Evolutionary conservation across 2,329 filamentous ascomycete species (phyloP), one percentile per base, ranked within the genome.

Genomic region (Aplosporella prunicola): DNA sequence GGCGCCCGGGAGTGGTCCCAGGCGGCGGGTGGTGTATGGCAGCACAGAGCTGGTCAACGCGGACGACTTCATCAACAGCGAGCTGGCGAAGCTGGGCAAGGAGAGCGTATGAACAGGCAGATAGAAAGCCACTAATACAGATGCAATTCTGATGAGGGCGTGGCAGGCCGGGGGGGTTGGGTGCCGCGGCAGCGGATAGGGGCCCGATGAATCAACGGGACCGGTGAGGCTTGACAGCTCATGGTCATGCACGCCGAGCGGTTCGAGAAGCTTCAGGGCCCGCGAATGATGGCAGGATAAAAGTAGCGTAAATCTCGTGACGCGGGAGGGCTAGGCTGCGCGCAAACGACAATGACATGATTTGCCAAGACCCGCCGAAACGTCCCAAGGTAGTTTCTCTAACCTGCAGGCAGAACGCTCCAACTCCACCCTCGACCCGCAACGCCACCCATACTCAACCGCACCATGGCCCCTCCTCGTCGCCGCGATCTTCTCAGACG

Each of bases 11-110:
- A 63, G 63, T 8, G 72, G 76, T 7, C 71, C 76, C 15, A 81
- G 76, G 58, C 82, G 84, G 61, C 73, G 87, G 46, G 82, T 98
- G 8, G 83, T 96, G 1, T 98, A 98, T 60, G 91, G 91, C 13
- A 93, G 87, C 54, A 98, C 91, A 10, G 89, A 78, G 44, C 55
- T 80, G 45, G 67, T 80, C 45, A 78, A 76, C 49, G 73, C 76
- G 8, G 69, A 67, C 39, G 74, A 76, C 45, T 80, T 80, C 53
- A 57, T 80, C 27, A 61, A 52, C 15, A 69, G 71, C 36, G 74
- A 76, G 44, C 57, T 80, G 46, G 68, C 63, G 15, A 68, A 63
- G 43, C 50, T 80, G 44, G 76, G 76, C 5, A 63, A 60, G 43
- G 76, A 79, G 52, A 71, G 64, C 47, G 64, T 49, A 51, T 58